phyloP scores from a whole-genome alignment of 2,329 filamentous ascomycete genomes.

The Aspergillus candidus region DNA sequence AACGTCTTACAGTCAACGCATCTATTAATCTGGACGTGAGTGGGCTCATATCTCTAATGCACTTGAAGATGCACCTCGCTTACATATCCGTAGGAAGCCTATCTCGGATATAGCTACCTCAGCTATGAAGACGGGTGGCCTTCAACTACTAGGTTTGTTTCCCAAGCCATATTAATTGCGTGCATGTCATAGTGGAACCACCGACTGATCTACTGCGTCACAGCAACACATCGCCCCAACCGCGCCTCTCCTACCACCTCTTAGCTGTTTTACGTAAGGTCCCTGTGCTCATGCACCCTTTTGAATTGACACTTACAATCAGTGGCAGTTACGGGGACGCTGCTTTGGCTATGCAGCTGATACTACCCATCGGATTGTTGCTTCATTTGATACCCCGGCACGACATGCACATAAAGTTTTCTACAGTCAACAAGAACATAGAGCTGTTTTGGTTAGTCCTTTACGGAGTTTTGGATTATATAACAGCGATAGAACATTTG shows the following conservation, averaged over 20 bases:
- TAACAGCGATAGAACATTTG: no score
- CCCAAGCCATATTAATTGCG: neutral
- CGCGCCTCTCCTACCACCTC: no score
- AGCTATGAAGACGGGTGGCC: slow-evolving; percentile 36
- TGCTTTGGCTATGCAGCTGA: slow-evolving; percentile 8
- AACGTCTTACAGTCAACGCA: slow-evolving; percentile 23
- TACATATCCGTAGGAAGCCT: slow-evolving; percentile 23
- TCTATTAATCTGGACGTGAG: slow-evolving; percentile 24
- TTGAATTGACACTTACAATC: slow-evolving; percentile 13
- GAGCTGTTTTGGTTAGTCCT: no score
- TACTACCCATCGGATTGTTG: no score
- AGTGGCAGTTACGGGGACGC: slow-evolving; percentile 5
- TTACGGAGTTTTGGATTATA: no score
- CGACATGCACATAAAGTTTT: no score
- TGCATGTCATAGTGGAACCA: neutral
- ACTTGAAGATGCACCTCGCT: slow-evolving; percentile 2
- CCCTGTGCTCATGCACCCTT: neutral
- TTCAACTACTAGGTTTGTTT: slow-evolving; percentile 13
- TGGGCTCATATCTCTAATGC: slow-evolving; percentile 12
- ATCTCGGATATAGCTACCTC: slow-evolving; percentile 34
- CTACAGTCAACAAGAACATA: no score
- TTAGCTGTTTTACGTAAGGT: slow-evolving; percentile 2
- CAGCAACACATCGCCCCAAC: neutral
- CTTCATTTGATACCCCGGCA: no score
- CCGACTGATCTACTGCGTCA: neutral